These are phyloP conservation scores for Passalora sequoiae DNA, from an alignment of 2,329 filamentous ascomycete species.

Conservation along the genomic window DNA sequence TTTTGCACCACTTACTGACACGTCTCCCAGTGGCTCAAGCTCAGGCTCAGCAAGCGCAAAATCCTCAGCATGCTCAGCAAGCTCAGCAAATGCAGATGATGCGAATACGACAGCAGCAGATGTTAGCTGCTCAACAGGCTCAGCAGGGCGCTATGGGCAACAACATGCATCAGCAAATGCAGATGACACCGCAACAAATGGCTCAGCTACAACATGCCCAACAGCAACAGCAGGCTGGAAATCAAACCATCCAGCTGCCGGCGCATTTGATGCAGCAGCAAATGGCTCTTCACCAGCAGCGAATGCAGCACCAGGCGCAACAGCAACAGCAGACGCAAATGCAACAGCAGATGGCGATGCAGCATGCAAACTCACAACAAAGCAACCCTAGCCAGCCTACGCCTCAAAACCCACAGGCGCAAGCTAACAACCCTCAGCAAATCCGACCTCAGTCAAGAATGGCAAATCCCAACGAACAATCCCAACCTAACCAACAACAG, in stretches of 20 bases:
- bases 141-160: conserved; percentile 28
- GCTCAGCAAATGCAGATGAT: conserved; percentile 33
- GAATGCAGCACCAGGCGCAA: conserved; percentile 37
- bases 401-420: conserved; percentile 36
- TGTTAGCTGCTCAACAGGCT: conserved; percentile 37
- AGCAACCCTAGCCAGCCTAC: conserved; percentile 46
- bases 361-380: conserved; percentile 46
- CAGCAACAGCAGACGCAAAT: conserved; percentile 39
- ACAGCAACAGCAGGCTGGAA: conserved; percentile 32
- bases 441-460: conserved; percentile 38
- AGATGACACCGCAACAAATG: conserved; percentile 34
- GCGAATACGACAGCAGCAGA: conserved; percentile 46
- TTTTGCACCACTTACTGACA: background rate
- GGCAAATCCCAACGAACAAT: conserved; percentile 31
- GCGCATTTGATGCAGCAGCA: conserved; percentile 34
- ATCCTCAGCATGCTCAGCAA: background rate
- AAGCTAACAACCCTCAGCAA: conserved; percentile 34
- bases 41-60: too few species aligned
- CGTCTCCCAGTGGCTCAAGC: background rate
- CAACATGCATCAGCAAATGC: conserved; percentile 23
- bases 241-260: conserved; percentile 20
- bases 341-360: conserved; percentile 40
- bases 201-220: conserved; percentile 35
- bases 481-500: conserved; percentile 27
- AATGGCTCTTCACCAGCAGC: conserved; percentile 36